A percentile compares a stretch with the other conserved stretches of the same genome.
These are phyloP conservation scores for Xerocomellus amylosporus DNA, from an alignment of 768 basidiomycete genomes.

Conservation along the genomic window DNA sequence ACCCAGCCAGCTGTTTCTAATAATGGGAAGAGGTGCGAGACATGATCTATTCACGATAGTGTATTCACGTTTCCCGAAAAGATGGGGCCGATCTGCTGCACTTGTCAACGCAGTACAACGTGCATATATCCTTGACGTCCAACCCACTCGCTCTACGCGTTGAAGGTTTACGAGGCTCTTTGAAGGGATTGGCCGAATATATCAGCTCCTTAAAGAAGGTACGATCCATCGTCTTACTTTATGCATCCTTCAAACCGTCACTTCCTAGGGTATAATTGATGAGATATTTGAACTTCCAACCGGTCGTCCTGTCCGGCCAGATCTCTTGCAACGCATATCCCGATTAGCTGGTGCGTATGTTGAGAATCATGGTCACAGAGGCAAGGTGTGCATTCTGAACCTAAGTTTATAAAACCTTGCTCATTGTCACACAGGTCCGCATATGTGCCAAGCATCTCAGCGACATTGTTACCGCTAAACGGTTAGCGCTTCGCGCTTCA, in stretches of 20 bases:
- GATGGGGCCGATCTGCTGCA: slow-evolving; percentile 64
- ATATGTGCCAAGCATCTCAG: slow-evolving; percentile 48
- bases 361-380: slow-evolving; percentile 46
- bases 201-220: slow-evolving; percentile 52
- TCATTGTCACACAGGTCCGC: slow-evolving; percentile 42
- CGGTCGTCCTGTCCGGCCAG: slow-evolving; percentile 39
- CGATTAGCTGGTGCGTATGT: slow-evolving; percentile 62
- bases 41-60: background rate
- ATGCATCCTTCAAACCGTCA: background rate
- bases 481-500: slow-evolving; percentile 50
- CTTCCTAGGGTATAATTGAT: slow-evolving; percentile 26
- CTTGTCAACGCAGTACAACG: slow-evolving; percentile 56
- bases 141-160: slow-evolving; percentile 58
- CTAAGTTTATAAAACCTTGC: background rate
- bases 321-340: slow-evolving; percentile 64
- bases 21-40: slow-evolving; percentile 64
- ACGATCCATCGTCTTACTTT: background rate
- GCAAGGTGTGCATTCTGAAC: slow-evolving; percentile 39
- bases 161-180: slow-evolving; percentile 52
- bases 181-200: slow-evolving; percentile 48
- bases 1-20: slow-evolving; percentile 60
- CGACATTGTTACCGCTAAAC: slow-evolving; percentile 45
- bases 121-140: slow-evolving; percentile 56
- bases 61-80: slow-evolving; percentile 27
- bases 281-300: slow-evolving; percentile 45